Evolutionary conservation across 1,139 yeast genomes (phyloP), one percentile per base, ranked within the genome.

Genomic region (Blastobotrys niveus): DNA sequence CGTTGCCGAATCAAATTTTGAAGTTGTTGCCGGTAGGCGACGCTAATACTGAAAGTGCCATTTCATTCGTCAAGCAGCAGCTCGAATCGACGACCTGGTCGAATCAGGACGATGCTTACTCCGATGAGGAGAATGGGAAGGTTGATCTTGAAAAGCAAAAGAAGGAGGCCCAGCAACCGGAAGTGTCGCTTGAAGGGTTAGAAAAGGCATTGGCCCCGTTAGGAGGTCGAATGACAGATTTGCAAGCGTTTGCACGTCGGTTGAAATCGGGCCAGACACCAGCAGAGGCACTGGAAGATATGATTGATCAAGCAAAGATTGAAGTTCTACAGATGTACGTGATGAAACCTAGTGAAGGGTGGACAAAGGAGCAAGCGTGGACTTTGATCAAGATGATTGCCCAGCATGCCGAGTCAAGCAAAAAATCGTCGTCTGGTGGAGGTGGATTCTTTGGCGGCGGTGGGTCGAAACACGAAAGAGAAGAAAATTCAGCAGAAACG

Each of bases 141-240:
- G 30, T 32, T 14, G 38, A 36, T 15, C 39, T 34, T 18, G 41
- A 40, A 18, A 40, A 38, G 10, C 30, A 17, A 5, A 22, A n/a
- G 3, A 10, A 22, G n/a, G 25, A 40, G 18, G 12, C 32, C 10
- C 30, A 35, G 34, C n/a, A n/a, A n/a, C n/a, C n/a, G n/a, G n/a
- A n/a, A n/a, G 48, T 41, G 12, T 42, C 34, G 15, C 22, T 37
- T 30, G 48, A 48, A 38, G 27, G 52, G 45, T 6, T 85, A 32
- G 82, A 80, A 30, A 62, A 66, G 2, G 76, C 82, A 31, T 66
- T 89, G 40, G 77, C 68, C 21, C 94, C 95, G 7, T 66, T 91
- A 25, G 98, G 98, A 10, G 98, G 98, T 34, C 77, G 98, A 52
- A 84, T 91, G 89, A 73, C 89, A 45, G 98, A 91, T 61, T 71